Conservation (phyloP, 1,139 yeast genomes). For the Schwanniomyces etchellsii region DNA sequence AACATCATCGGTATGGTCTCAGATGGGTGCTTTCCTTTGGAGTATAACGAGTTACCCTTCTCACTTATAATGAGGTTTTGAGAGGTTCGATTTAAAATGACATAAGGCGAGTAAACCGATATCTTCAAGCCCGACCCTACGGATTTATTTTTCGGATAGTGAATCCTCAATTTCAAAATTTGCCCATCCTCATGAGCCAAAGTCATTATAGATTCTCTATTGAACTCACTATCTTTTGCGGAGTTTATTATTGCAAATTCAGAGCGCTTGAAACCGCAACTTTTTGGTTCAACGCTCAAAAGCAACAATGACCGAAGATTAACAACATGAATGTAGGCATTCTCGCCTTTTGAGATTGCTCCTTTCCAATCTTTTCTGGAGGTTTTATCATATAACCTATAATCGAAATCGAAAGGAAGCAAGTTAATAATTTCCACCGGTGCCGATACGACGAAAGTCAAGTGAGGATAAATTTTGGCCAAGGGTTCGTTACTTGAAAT, state of each 20-base stretch:
- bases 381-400: slow-evolving; percentile 72
- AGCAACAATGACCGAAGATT: slow-evolving; percentile 66
- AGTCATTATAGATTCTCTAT: slow-evolving; percentile 47
- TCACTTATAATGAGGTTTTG: slow-evolving; percentile 58
- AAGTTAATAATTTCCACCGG: slow-evolving; percentile 84
- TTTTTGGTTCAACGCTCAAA: slow-evolving; percentile 64
- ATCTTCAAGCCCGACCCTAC: slow-evolving; percentile 53
- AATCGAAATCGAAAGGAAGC: slow-evolving; percentile 75
- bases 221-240: slow-evolving; percentile 48
- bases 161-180: slow-evolving; percentile 54
- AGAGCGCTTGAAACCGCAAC: slow-evolving; percentile 60
- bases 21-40: slow-evolving; percentile 21
- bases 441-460: slow-evolving; percentile 74
- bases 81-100: slow-evolving; percentile 77
- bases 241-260: slow-evolving; percentile 79
- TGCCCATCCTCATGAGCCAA: slow-evolving; percentile 62
- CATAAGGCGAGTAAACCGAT: slow-evolving; percentile 78
- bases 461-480: slow-evolving; percentile 75
- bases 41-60: slow-evolving; percentile 45
- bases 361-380: slow-evolving; percentile 69
- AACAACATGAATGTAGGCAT: slow-evolving; percentile 74
- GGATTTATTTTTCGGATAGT: slow-evolving; percentile 47
- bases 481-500: slow-evolving; percentile 63
- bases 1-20: slow-evolving; percentile 65
- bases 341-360: slow-evolving; percentile 55